phyloP scores from a whole-genome alignment of 495 filamentous ascomycete species.

The Tuber brumale region DNA sequence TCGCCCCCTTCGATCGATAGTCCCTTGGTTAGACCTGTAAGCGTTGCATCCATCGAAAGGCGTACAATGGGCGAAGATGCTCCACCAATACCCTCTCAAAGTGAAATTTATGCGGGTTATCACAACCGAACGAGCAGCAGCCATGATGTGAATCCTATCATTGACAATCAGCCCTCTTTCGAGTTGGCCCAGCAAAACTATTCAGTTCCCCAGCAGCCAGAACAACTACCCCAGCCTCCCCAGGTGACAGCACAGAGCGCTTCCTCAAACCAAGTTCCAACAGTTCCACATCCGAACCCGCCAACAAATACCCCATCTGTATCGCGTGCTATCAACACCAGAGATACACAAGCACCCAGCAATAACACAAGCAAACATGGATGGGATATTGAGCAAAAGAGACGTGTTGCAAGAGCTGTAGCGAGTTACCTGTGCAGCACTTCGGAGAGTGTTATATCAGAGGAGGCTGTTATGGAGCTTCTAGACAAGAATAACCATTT shows the following conservation, averaged over 20 bases:
- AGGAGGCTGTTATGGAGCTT: constrained; percentile 16
- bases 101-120: background rate
- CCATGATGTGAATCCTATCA: background rate
- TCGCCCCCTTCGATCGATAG: background rate
- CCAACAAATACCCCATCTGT: background rate
- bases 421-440: constrained; percentile 20
- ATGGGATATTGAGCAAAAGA: background rate
- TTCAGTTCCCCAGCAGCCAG: background rate
- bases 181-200: background rate
- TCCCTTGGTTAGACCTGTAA: background rate
- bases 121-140: background rate
- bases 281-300: background rate
- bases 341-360: background rate
- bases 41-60: background rate
- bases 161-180: background rate
- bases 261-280: background rate
- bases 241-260: background rate
- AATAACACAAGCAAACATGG: constrained; percentile 2
- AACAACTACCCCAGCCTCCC: constrained; percentile 5
- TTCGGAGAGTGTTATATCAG: constrained; percentile 12
- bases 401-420: constrained; percentile 16
- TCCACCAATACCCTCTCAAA: background rate
- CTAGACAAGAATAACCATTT: constrained; percentile 26
- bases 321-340: background rate
- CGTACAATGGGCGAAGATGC: background rate